Conservation (phyloP, 768 basidiomycete genomes). For the Tricholomella constricta region DNA sequence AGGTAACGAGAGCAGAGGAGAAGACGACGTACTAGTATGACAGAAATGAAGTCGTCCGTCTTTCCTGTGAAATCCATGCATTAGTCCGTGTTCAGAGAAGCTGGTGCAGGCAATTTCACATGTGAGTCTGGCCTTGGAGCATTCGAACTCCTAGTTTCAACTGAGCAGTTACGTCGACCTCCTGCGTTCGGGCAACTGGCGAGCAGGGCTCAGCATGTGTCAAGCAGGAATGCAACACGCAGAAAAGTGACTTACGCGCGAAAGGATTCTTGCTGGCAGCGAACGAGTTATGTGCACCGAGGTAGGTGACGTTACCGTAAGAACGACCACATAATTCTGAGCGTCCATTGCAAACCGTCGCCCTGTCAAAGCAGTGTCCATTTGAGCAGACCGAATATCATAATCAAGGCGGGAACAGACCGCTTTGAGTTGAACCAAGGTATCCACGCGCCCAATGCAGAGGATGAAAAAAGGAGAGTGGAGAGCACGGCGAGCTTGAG, state of each 20-base stretch:
- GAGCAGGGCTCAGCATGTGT: background rate
- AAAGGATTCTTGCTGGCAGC: conserved; percentile 9
- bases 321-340: conserved; percentile 17
- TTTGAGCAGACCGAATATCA: background rate
- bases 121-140: conserved; percentile 32
- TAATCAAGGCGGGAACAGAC: background rate
- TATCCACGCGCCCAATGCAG: background rate
- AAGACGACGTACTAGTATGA: conserved; percentile 51
- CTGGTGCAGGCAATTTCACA: background rate
- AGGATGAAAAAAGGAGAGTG: background rate
- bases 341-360: conserved; percentile 14
- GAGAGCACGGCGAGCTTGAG: background rate
- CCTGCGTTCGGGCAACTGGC: conserved; percentile 43
- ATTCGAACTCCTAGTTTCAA: conserved; percentile 21
- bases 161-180: conserved; percentile 34
- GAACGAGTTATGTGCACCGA: conserved; percentile 15
- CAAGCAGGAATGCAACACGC: background rate
- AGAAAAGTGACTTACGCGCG: conserved; percentile 3
- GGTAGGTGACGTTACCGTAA: conserved; percentile 17
- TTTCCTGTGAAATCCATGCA: background rate
- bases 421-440: background rate
- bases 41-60: conserved; percentile 61
- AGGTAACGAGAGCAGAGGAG: background rate
- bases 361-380: background rate
- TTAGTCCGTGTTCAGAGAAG: background rate